Evolutionary conservation across 352 stramenopile genomes (phyloP), one percentile per base, ranked within the genome.

Genomic region (Pythium sukuiense): DNA sequence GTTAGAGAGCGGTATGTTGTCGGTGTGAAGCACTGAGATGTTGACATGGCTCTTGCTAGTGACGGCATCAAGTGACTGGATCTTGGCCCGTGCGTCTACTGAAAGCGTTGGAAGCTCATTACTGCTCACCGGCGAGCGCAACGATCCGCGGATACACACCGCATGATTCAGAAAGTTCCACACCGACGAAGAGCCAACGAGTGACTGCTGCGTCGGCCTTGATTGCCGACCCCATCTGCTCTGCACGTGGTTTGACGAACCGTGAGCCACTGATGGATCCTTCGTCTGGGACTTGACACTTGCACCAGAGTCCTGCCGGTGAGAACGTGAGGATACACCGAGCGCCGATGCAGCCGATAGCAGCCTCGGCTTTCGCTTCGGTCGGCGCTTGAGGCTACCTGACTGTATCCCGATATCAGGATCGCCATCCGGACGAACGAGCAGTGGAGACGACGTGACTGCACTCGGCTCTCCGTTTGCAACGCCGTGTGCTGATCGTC

Each of bases 1-100:
- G 37, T 33, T 63, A 65, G 32, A 69, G 55, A 87, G 85, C 18
- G 79, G 80, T 60, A 89, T 63, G 33, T 87, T 79, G 52, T 88
- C 80, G 0, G 77, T 84, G 29, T 71, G 74, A 20, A 74, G 53
- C 27, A 90, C 54, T 18, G 76, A 71, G 18, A 89, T 64, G 50
- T 74, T 54, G 16, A 80, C n/a, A 33, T 71, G 63, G 59, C 71
- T 73, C 27, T 64, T 70, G 32, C 57, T 70, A 1, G 68, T 57
- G 16, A 57, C 48, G 3, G 50, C 18, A 32, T 74, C 68, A 0
- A 69, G 16, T 7, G 55, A 24, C 49, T 32, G 39, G 13, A 72
- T 8, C 1, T 24, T 37, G 1, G 16, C 29, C 53, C 41, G 16
- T 14, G 59, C 41, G 13, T 63, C 18, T 1, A 18, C 4, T 7